Percentiles rank a stretch among this genome's conserved stretches.
These are phyloP conservation scores for Phoma sp. DNA, from an alignment of 2,329 filamentous ascomycete species.

Conservation along the genomic window DNA sequence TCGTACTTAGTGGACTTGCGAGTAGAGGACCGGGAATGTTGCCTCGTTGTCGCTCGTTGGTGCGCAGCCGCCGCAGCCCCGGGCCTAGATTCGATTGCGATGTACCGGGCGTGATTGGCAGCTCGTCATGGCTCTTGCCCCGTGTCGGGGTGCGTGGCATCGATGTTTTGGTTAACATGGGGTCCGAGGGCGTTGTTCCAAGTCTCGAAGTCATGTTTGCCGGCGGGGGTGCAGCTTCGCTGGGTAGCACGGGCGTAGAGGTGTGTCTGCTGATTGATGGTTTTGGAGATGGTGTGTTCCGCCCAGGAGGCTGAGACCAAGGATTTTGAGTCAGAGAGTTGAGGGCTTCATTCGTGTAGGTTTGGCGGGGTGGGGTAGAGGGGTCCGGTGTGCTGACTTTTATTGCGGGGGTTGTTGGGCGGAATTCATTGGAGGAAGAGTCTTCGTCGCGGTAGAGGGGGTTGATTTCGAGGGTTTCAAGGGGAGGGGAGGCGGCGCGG, in stretches of 20 bases:
- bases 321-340: constrained; percentile 38
- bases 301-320: constrained; percentile 28
- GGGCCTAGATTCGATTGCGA: constrained; percentile 24
- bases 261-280: constrained; percentile 29
- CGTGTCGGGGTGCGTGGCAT: constrained; percentile 19
- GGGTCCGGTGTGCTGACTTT: constrained; percentile 26
- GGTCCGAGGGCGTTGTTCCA: constrained; percentile 18
- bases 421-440: constrained; percentile 6
- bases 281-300: constrained; percentile 12
- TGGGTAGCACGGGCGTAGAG: constrained; percentile 39
- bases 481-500: constrained; percentile 31
- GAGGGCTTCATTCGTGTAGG: constrained; percentile 17
- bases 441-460: constrained; percentile 21
- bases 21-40: constrained; percentile 60
- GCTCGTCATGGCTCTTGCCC: constrained; percentile 15
- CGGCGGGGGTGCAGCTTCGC: constrained; percentile 30
- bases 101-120: constrained; percentile 26
- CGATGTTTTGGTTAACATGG: constrained; percentile 4
- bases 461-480: constrained; percentile 19
- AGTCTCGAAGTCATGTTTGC: constrained; percentile 23
- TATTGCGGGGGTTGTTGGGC: constrained; percentile 36
- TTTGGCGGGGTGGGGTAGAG: constrained; percentile 16
- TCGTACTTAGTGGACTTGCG: constrained; percentile 65
- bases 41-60: constrained; percentile 38
- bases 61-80: constrained; percentile 35